Evolutionary conservation across 331 rosid genomes (phyloP), one percentile per base, ranked within the genome.

Genomic region (Prunus yedoensis): DNA sequence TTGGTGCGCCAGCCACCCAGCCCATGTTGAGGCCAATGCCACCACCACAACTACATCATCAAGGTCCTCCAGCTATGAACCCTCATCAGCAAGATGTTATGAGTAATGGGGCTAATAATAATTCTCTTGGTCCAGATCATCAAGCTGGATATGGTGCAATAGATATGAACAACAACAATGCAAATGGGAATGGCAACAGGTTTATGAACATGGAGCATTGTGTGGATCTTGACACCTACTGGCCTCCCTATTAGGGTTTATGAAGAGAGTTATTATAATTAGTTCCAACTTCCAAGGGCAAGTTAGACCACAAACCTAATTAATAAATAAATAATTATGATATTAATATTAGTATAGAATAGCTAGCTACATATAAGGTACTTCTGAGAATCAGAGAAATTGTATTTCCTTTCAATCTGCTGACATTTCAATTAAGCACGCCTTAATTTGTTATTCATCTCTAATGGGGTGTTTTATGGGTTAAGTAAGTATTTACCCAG

Each of bases 191-290:
- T 74, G 64, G 82, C 28, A 87, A 82, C 78, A 86, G 97, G 79
- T 92, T 66, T 49, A 70, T 88, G 84, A 87, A 89, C 70, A 82
- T 95, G 89, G 99, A 90, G 2, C 89, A 85, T 35, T 95, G 98
- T 85, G 77, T 90, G 88, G 98, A 92, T 81, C 89, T 95, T 15
- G 98, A 95, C 21, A 83, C 70, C 85, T 95, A 92, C 84, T 95
- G 99, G 99, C 88, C 88, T 66, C n/a, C 87, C 73, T 92, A 88
- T 82, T 95, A 80, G 88, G 65, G 17, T 23, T 5, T 56, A 27
- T 1, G 21, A 20, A 30, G 18, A 5, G 49, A 12, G 12, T 30
- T 20, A 53, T 51, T 13, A 2, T 30, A 18, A 6, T 35, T 35
- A 56, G 17, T 3, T 3, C 13, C n/a, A 59, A 56, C 13, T 0